A percentile compares a stretch with the other conserved stretches of the same genome.
phyloP scores from a whole-genome alignment of 2,329 filamentous ascomycete species.

The Meredithiella fracta region DNA sequence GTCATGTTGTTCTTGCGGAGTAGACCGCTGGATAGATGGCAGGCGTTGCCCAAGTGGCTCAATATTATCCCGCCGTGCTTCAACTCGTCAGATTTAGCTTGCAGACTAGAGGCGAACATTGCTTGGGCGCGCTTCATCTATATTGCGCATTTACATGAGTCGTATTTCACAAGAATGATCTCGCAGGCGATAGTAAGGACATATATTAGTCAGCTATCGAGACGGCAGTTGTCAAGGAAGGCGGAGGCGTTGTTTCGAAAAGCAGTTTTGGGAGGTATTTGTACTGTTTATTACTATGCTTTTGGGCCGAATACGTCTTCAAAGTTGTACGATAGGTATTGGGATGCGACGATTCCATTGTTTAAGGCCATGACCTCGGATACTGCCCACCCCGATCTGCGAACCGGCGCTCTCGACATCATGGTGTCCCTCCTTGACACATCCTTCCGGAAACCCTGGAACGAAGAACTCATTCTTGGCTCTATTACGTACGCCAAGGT shows the following conservation, averaged over 20 bases:
- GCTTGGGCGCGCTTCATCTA: slow-evolving; percentile 80
- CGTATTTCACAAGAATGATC: slow-evolving; percentile 38
- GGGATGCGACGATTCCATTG: slow-evolving; percentile 55
- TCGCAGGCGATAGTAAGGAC: slow-evolving; percentile 9
- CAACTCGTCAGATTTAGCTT: slow-evolving; percentile 56
- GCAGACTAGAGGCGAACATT: slow-evolving; percentile 59
- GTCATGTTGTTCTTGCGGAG: slow-evolving; percentile 61
- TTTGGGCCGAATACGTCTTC: slow-evolving; percentile 53
- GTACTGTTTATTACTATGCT: slow-evolving; percentile 68
- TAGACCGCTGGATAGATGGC: slow-evolving; percentile 47
- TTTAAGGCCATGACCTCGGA: slow-evolving; percentile 8
- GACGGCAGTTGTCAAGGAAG: slow-evolving; percentile 21
- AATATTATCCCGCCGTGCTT: slow-evolving; percentile 68
- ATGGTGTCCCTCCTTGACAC: slow-evolving; percentile 50
- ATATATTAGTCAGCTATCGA: slow-evolving; percentile 10
- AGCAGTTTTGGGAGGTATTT: slow-evolving; percentile 51
- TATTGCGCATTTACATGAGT: slow-evolving; percentile 47
- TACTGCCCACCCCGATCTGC: slow-evolving; percentile 18
- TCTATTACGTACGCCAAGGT: slow-evolving; percentile 36
- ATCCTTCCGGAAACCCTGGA: slow-evolving; percentile 48
- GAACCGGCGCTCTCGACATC: slow-evolving; percentile 48
- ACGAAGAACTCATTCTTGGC: slow-evolving; percentile 52
- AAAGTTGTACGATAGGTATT: slow-evolving; percentile 56
- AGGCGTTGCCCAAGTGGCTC: slow-evolving; percentile 58
- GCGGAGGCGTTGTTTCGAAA: slow-evolving; percentile 40